Evolutionary conservation across 1,284 basidiomycete genomes (phyloP).

Genomic region (Xerocomus amazonicus): DNA sequence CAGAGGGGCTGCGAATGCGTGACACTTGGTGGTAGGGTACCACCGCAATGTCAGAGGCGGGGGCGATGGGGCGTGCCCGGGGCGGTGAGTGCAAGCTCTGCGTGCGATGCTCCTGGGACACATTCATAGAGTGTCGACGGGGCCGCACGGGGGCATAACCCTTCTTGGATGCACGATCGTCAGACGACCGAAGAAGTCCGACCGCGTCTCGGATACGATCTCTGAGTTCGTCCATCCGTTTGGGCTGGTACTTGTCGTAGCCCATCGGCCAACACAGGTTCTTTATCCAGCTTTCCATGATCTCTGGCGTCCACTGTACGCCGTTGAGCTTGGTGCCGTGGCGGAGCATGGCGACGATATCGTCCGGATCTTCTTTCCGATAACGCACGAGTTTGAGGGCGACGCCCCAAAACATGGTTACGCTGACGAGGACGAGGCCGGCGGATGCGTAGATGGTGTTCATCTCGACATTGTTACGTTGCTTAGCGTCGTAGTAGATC

Average conservation of each 20-base stretch:
- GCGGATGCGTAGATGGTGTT: constrained; percentile 54
- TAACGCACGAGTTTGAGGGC: constrained; percentile 67
- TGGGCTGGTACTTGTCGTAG: constrained; percentile 44
- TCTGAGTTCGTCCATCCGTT: constrained; percentile 43
- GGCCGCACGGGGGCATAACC: not conserved
- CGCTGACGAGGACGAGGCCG: constrained; percentile 54
- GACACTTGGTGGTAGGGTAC: not conserved
- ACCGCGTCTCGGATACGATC: constrained; percentile 52
- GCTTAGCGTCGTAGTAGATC: constrained; percentile 50
- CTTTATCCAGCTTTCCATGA: constrained; percentile 52
- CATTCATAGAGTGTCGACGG: constrained; percentile 15
- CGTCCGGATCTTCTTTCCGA: constrained; percentile 45
- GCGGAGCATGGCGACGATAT: constrained; percentile 44
- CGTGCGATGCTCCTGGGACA: constrained; percentile 3
- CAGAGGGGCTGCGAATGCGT: constrained; percentile 10
- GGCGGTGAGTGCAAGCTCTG: constrained; percentile 7
- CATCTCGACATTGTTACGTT: constrained; percentile 43
- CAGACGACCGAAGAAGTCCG: constrained; percentile 19
- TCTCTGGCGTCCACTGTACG: constrained; percentile 48
- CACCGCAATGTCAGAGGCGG: constrained; percentile 5
- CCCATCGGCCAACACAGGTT: constrained; percentile 55
- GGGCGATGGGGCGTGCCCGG: not conserved
- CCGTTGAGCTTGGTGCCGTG: constrained; percentile 50
- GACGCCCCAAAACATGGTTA: constrained; percentile 64
- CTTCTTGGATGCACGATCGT: constrained; percentile 11